These are phyloP conservation scores for Lagenidium sp. DNA, from an alignment of 352 stramenopile species.

Conservation along the genomic window DNA sequence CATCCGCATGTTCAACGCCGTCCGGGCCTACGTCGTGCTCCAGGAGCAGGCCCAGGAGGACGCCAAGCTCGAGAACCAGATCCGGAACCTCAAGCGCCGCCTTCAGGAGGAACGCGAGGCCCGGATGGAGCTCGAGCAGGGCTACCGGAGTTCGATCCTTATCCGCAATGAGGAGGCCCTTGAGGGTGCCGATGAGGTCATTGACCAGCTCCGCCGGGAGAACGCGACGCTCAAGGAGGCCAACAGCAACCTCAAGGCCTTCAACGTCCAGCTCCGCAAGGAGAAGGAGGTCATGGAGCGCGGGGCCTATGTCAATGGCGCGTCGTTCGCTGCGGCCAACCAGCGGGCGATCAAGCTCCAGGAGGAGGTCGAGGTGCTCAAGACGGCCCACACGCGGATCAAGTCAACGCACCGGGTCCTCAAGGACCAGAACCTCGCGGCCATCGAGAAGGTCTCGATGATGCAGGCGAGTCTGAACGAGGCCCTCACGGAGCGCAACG, in stretches of 20 bases:
- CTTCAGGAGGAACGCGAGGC: conserved; percentile 87
- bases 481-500: conserved; percentile 59
- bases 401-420: conserved; percentile 80
- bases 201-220: conserved; percentile 76
- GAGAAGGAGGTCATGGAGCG: conserved; percentile 88
- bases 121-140: conserved; percentile 74
- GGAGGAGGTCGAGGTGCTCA: conserved; percentile 74
- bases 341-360: conserved; percentile 80
- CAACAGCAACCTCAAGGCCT: conserved; percentile 79
- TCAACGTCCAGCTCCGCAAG: conserved; percentile 75
- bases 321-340: conserved; percentile 79
- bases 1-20: conserved; percentile 72
- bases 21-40: conserved; percentile 62
- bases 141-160: conserved; percentile 61
- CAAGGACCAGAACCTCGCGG: conserved; percentile 68
- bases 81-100: conserved; percentile 87
- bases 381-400: conserved; percentile 66
- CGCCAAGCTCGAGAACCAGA: conserved; percentile 95
- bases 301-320: conserved; percentile 80
- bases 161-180: conserved; percentile 74
- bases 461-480: conserved; percentile 73
- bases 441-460: conserved; percentile 74
- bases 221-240: conserved; percentile 79
- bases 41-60: conserved; percentile 89
- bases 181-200: conserved; percentile 71